Percentiles rank a stretch among this genome's conserved stretches.
These are phyloP conservation scores for Hypomontagnella submonticulosa DNA, from an alignment of 495 filamentous ascomycete genomes.

Conservation along the genomic window DNA sequence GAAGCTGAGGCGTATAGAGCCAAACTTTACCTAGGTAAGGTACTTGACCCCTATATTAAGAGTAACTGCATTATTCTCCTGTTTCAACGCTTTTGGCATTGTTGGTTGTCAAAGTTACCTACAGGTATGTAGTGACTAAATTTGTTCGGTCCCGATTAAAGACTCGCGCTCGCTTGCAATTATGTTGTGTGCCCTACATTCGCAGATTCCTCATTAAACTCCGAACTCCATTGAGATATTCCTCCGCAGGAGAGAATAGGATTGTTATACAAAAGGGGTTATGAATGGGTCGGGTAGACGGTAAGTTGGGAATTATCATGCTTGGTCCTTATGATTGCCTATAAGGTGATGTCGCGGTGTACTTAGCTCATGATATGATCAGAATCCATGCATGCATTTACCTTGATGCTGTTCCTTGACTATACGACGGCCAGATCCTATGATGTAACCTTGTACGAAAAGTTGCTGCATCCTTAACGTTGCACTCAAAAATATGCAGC, in stretches of 20 bases:
- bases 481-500: conserved; percentile 33
- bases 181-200: conserved; percentile 5
- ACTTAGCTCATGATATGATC: conserved; percentile 30
- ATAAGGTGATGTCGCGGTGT: conserved; percentile 11
- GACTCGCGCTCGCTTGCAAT: neutral
- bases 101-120: neutral
- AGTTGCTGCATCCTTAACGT: conserved; percentile 22
- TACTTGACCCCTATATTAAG: conserved; percentile 7
- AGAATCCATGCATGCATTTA: conserved; percentile 17
- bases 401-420: conserved; percentile 16
- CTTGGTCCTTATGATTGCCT: conserved; percentile 4
- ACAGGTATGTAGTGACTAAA: too few species aligned
- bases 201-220: conserved; percentile 7
- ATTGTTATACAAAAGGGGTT: conserved; percentile 10
- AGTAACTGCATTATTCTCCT: neutral
- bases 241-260: neutral
- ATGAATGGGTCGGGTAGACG: neutral
- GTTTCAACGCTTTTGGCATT: conserved; percentile 3
- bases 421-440: conserved; percentile 37
- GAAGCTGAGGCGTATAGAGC: conserved; percentile 2
- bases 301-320: conserved; percentile 5
- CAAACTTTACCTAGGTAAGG: neutral
- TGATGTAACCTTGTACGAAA: conserved; percentile 25
- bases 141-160: conserved; percentile 7
- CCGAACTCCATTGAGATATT: neutral